phyloP scores from a whole-genome alignment of 179 eudicot species.

The Drosera spatulata region DNA sequence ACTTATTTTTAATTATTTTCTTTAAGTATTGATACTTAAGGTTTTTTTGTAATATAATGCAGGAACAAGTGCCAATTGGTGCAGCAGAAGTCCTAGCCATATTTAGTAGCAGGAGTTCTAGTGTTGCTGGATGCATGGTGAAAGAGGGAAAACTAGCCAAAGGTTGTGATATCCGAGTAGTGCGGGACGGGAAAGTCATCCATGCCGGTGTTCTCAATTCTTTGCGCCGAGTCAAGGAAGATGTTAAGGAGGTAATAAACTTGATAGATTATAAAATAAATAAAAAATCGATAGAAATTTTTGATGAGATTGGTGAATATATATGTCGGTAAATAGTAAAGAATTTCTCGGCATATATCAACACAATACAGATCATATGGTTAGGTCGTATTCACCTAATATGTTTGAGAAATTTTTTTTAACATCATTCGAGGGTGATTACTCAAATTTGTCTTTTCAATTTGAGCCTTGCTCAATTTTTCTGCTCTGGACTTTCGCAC shows the following conservation, averaged over 20 bases:
- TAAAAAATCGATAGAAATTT: not conserved
- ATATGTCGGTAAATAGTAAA: too few relatives aligned
- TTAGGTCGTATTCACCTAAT: too few relatives aligned
- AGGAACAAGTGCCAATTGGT: slow-evolving; percentile 88
- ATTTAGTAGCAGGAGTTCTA: slow-evolving; percentile 89
- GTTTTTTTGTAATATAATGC: not conserved
- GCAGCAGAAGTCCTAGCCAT: slow-evolving; percentile 79
- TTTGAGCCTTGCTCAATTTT: too few relatives aligned
- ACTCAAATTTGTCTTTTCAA: too few relatives aligned
- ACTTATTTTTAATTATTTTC: too few relatives aligned
- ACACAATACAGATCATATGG: too few relatives aligned
- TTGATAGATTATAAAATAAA: not conserved
- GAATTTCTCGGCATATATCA: too few relatives aligned
- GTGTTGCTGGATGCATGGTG: slow-evolving; percentile 97
- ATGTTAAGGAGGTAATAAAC: slow-evolving; percentile 70
- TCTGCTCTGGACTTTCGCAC: too few relatives aligned
- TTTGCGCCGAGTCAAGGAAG: slow-evolving; percentile 86
- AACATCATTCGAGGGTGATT: too few relatives aligned
- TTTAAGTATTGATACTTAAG: too few relatives aligned
- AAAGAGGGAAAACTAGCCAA: slow-evolving; percentile 75
- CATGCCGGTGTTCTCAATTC: slow-evolving; percentile 64
- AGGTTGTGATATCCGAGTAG: slow-evolving; percentile 74
- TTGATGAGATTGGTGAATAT: not conserved
- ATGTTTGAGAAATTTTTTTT: too few relatives aligned
- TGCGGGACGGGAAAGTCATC: slow-evolving; percentile 59